These are phyloP conservation scores for Scleroderma citrinum DNA, from an alignment of 768 basidiomycete species.

Conservation along the genomic window DNA sequence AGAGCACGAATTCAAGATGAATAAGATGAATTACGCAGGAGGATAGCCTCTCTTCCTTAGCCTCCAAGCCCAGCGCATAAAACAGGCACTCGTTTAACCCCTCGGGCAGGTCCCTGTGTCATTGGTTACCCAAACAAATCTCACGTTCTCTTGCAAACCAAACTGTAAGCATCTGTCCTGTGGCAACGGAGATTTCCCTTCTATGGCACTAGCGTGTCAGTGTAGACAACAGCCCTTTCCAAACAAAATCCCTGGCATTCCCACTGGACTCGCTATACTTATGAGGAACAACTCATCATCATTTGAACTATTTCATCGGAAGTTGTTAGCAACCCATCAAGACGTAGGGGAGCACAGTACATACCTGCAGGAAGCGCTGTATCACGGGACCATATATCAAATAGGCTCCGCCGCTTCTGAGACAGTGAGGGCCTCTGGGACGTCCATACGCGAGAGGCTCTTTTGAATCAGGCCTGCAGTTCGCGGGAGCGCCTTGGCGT, in stretches of 20 bases:
- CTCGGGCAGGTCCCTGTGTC: too few relatives aligned
- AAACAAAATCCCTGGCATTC: slow-evolving; percentile 75
- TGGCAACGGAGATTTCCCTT: too few relatives aligned
- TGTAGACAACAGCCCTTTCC: slow-evolving; percentile 48
- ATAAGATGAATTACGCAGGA: too few relatives aligned
- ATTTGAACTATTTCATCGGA: slow-evolving; percentile 25
- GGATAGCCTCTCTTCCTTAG: too few relatives aligned
- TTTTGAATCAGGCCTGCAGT: slow-evolving; percentile 47
- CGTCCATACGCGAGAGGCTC: slow-evolving; percentile 44
- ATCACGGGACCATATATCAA: slow-evolving; percentile 71
- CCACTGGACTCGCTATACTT: slow-evolving; percentile 72
- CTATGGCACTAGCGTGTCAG: slow-evolving; percentile 15
- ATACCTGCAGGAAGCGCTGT: slow-evolving; percentile 46
- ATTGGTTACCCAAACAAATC: too few relatives aligned
- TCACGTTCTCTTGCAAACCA: too few relatives aligned
- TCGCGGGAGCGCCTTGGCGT: slow-evolving; percentile 46
- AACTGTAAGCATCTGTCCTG: too few relatives aligned
- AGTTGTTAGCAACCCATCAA: background rate
- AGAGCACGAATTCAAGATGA: too few relatives aligned
- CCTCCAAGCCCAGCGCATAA: too few relatives aligned
- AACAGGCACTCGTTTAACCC: too few relatives aligned
- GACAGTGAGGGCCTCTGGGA: slow-evolving; percentile 54
- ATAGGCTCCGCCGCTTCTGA: slow-evolving; percentile 69
- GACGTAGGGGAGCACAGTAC: slow-evolving; percentile 8
- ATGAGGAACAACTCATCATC: slow-evolving; percentile 73